These are phyloP conservation scores for Solanum clarkiae DNA, from an alignment of 257 asterid species.

Conservation along the genomic window DNA sequence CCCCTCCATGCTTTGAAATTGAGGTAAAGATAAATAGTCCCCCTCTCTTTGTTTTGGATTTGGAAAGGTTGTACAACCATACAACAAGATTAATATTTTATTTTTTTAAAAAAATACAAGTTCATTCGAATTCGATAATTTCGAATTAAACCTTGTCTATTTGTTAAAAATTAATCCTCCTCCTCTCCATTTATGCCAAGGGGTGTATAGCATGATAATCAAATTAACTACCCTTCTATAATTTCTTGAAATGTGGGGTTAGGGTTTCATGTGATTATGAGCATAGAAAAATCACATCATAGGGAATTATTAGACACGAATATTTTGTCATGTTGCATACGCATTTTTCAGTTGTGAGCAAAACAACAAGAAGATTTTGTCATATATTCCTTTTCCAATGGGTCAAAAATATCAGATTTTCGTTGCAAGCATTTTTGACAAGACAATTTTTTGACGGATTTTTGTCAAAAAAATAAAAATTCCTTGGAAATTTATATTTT, in stretches of 20 bases:
- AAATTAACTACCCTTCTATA: background rate
- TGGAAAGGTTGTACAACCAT: background rate
- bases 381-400: constrained; percentile 2
- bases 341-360: constrained; percentile 25
- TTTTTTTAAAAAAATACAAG: background rate
- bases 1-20: background rate
- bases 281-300: constrained; percentile 5
- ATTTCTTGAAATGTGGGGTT: background rate
- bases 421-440: background rate
- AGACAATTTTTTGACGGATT: background rate
- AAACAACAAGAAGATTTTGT: constrained; percentile 15
- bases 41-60: background rate
- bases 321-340: constrained; percentile 49
- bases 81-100: background rate
- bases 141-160: background rate
- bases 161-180: too few relatives aligned
- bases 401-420: background rate
- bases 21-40: background rate
- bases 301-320: constrained; percentile 23
- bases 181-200: background rate
- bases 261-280: constrained; percentile 25
- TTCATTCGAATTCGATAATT: background rate
- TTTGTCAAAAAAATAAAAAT: background rate
- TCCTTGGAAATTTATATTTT: background rate
- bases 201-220: background rate